Percentiles rank a stretch among this genome's conserved stretches.
These are phyloP conservation scores for Plenodomus tracheiphilus DNA, from an alignment of 2,329 filamentous ascomycete species.

Conservation along the genomic window DNA sequence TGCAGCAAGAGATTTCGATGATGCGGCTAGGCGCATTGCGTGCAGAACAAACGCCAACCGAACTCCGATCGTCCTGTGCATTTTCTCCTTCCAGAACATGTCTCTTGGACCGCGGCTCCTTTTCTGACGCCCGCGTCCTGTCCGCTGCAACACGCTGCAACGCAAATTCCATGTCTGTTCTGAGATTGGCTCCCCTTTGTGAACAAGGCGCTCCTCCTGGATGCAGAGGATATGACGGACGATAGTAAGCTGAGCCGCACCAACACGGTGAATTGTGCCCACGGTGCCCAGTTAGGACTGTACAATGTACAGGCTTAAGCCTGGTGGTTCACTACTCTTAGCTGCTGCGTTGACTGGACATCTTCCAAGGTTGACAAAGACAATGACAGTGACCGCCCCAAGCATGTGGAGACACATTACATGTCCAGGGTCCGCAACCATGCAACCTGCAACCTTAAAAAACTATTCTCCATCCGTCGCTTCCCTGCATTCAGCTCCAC, in stretches of 20 bases:
- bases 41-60: conserved; percentile 4
- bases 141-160: neutral
- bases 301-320: too few species aligned
- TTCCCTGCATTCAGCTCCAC: neutral
- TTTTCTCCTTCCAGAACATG: neutral
- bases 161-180: neutral
- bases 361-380: too few species aligned
- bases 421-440: neutral
- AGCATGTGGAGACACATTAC: neutral
- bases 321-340: too few species aligned
- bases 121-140: neutral
- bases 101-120: neutral
- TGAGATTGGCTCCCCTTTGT: too few species aligned
- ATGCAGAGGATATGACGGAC: too few species aligned
- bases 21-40: conserved; percentile 11
- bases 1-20: conserved; percentile 8
- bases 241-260: too few species aligned
- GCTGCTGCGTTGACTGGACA: too few species aligned
- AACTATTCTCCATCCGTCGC: neutral
- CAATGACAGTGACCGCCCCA: neutral
- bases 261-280: too few species aligned
- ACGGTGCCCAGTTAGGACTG: too few species aligned
- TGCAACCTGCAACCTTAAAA: neutral
- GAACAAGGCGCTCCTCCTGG: too few species aligned
- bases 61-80: conserved; percentile 6